A percentile compares a stretch with the other conserved stretches of the same genome.
Evolutionary conservation across 2,329 filamentous ascomycete genomes (phyloP).

Genomic region (Cladobotryum mycophilum): DNA sequence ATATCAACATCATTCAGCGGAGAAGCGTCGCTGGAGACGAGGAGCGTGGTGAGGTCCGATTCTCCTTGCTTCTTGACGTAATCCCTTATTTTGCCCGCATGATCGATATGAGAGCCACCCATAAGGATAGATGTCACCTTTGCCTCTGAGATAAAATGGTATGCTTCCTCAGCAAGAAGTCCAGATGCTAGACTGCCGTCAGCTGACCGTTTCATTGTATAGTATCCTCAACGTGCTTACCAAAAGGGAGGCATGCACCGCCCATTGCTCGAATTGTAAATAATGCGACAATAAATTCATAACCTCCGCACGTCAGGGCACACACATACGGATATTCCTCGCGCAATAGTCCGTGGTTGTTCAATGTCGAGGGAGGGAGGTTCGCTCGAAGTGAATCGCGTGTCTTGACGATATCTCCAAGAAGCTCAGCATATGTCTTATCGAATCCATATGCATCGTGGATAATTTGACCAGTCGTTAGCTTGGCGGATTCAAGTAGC

Average conservation of each 20-base stretch:
- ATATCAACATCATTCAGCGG: not conserved
- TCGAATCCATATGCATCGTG: constrained; percentile 13
- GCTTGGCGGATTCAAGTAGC: constrained; percentile 4
- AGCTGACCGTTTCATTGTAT: no score
- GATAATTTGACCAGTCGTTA: constrained; percentile 3
- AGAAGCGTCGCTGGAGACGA: constrained; percentile 1
- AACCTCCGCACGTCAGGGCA: constrained; percentile 12
- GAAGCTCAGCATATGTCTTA: constrained; percentile 13
- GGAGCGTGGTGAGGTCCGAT: not conserved
- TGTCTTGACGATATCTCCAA: constrained; percentile 12
- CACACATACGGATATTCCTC: constrained; percentile 4
- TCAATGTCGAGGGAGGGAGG: not conserved
- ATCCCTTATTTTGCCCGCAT: not conserved
- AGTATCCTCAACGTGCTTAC: not conserved
- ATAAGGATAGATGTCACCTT: constrained; percentile 4
- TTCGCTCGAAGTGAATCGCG: not conserved
- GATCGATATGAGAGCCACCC: not conserved
- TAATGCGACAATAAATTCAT: constrained; percentile 18
- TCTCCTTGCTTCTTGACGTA: not conserved
- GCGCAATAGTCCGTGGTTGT: constrained; percentile 1
- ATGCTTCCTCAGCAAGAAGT: constrained; percentile 10
- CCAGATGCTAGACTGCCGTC: constrained; percentile 1
- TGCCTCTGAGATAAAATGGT: constrained; percentile 3
- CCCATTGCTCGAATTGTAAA: constrained; percentile 15
- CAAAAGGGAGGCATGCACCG: constrained; percentile 12